These are phyloP conservation scores for Naganishia albida DNA, from an alignment of 1,284 basidiomycete species.

Conservation along the genomic window DNA sequence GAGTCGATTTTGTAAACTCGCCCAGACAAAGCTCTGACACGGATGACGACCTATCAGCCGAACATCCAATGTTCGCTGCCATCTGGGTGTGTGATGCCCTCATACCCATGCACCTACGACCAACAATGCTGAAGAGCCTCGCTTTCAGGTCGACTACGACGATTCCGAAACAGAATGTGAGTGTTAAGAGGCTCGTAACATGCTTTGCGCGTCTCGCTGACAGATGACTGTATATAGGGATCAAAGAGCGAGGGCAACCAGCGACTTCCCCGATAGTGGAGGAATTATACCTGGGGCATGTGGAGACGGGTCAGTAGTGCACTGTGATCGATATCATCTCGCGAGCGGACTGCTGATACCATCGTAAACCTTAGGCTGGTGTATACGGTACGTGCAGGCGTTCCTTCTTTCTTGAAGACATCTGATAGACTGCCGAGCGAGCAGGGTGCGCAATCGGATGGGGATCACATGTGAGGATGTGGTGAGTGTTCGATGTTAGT, in stretches of 20 bases:
- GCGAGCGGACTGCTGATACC: background rate
- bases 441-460: slow-evolving; percentile 49
- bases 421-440: background rate
- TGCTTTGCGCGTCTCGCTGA: background rate
- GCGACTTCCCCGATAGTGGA: slow-evolving; percentile 52
- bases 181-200: background rate
- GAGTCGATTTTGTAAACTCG: background rate
- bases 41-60: background rate
- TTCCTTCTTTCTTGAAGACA: background rate
- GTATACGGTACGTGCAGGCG: slow-evolving; percentile 24
- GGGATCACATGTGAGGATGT: slow-evolving; percentile 45
- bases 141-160: slow-evolving; percentile 30
- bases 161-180: slow-evolving; percentile 34
- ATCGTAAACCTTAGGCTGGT: slow-evolving; percentile 42
- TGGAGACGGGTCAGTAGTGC: slow-evolving; percentile 42
- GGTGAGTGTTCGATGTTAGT: slow-evolving; percentile 18
- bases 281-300: slow-evolving; percentile 49
- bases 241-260: slow-evolving; percentile 52
- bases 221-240: slow-evolving; percentile 35
- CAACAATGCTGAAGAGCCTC: background rate
- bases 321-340: no score
- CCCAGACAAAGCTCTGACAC: background rate
- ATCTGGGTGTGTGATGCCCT: slow-evolving; percentile 40
- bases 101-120: no score
- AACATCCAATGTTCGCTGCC: slow-evolving; percentile 50